A percentile compares a stretch with the other conserved stretches of the same genome.
Evolutionary conservation across 108 stramenopile species (phyloP).

Genomic region (Cylindrotheca fusiformis): DNA sequence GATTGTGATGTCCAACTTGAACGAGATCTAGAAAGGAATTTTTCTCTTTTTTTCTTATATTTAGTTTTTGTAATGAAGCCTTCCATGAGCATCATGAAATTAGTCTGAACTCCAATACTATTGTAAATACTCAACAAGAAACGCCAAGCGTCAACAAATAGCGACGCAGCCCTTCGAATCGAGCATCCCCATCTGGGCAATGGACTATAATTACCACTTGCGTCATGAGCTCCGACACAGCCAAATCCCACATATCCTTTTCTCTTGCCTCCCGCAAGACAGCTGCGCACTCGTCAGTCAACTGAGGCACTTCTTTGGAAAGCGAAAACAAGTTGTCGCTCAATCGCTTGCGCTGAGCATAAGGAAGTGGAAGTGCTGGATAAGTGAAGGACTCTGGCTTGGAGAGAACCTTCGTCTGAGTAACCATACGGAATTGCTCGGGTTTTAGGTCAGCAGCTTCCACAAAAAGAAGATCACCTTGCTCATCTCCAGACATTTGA

Average conservation of each 20-base stretch:
- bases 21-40: neutral
- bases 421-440: constrained; percentile 64
- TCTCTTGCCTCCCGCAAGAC: constrained; percentile 73
- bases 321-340: constrained; percentile 74
- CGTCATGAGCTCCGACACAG: constrained; percentile 81
- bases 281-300: constrained; percentile 71
- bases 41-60: neutral
- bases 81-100: neutral
- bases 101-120: neutral
- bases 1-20: neutral
- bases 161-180: constrained; percentile 66
- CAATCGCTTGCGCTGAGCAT: constrained; percentile 68
- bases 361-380: constrained; percentile 66
- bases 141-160: constrained; percentile 71
- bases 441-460: constrained; percentile 57
- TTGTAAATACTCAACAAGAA: constrained; percentile 51
- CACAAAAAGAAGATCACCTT: constrained; percentile 59
- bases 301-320: constrained; percentile 61
- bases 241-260: constrained; percentile 74
- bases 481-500: constrained; percentile 27
- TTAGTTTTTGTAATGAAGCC: neutral
- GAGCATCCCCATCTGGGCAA: constrained; percentile 58
- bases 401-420: constrained; percentile 29
- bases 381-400: constrained; percentile 50
- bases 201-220: constrained; percentile 72